Evolutionary conservation across 768 basidiomycete genomes (phyloP), one percentile per base, ranked within the genome.

Genomic region (Trametopsis cervina): DNA sequence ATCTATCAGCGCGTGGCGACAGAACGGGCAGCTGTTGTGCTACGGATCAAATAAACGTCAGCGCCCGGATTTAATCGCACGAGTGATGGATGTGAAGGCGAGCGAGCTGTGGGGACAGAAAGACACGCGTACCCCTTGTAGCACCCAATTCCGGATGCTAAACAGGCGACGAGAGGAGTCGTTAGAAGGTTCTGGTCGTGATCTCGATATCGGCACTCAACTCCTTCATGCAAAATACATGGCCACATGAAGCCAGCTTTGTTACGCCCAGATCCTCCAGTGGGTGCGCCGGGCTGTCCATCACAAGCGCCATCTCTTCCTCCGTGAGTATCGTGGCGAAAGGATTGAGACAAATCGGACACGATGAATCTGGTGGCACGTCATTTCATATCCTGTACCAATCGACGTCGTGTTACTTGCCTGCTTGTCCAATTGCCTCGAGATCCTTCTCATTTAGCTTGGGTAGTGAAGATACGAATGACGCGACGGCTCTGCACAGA

Each of bases 171-270:
- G n/a, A n/a, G n/a, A n/a, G n/a, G n/a, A n/a, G 52, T 47, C 25
- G n/a, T 33, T 29, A 46, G n/a, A 44, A 61, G 22, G 61, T 57
- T n/a, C 39, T 46, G 36, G 48, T 23, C 46, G 39, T 1, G 21
- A 24, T 18, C 39, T 37, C 18, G 33, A 13, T 41, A 42, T 18
- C 25, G 20, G 4, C 35, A 42, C 24, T 41, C 47, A 70, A 89
- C 88, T 90, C 88, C 69, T 78, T 80, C 55, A 85, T 75, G 61
- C 88, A 90, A 58, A 89, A 90, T n/a, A 84, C 56, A 60, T 91
- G 88, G 3, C 64, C 61, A 50, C 70, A 73, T 1, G 62, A 63
- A 38, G 62, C 42, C 20, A 91, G 65, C 54, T 69, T 75, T 18
- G 85, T 86, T 18, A 89, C 78, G 2, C 89, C 89, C 1, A 85